Conservation (phyloP, 2,329 filamentous ascomycete genomes). For the Lachnellula cervina region DNA sequence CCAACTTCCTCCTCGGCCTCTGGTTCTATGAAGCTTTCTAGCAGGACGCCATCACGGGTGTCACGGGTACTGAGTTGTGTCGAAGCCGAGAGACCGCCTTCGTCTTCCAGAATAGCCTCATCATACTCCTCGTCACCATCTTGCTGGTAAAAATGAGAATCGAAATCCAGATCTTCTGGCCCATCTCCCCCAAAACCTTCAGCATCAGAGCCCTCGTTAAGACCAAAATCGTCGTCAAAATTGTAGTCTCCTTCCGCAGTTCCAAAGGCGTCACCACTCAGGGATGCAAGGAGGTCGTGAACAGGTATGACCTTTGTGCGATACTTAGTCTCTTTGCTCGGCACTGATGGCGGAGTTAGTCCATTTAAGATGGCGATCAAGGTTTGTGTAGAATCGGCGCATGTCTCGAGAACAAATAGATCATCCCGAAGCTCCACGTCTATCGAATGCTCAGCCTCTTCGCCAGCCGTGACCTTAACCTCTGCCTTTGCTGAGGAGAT, state of each 20-base stretch:
- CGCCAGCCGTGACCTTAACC: conserved; percentile 52
- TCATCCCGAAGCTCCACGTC: conserved; percentile 82
- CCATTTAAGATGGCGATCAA: conserved; percentile 74
- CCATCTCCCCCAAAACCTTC: conserved; percentile 37
- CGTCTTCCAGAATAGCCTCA: conserved; percentile 34
- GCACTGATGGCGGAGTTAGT: conserved; percentile 75
- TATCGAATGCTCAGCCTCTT: conserved; percentile 59
- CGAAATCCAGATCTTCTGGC: conserved; percentile 36
- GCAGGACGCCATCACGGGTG: conserved; percentile 42
- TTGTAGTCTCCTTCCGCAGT: conserved; percentile 57
- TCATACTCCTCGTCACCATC: conserved; percentile 24
- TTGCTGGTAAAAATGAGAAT: conserved; percentile 46
- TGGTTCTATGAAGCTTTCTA: conserved; percentile 39
- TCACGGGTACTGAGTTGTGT: conserved; percentile 32
- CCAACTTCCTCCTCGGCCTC: conserved; percentile 46
- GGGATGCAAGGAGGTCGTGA: conserved; percentile 82
- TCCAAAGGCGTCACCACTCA: conserved; percentile 79
- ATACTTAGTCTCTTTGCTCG: conserved; percentile 79
- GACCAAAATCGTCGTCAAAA: conserved; percentile 58
- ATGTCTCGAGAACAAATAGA: conserved; percentile 86
- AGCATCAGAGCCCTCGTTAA: conserved; percentile 44
- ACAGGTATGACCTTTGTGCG: conserved; percentile 81
- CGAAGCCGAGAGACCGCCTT: conserved; percentile 22
- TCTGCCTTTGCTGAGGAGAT: conserved; percentile 74
- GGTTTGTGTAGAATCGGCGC: conserved; percentile 94